These are phyloP conservation scores for Rheum nobile DNA, from an alignment of 148 eudicot genomes.

Conservation along the genomic window DNA sequence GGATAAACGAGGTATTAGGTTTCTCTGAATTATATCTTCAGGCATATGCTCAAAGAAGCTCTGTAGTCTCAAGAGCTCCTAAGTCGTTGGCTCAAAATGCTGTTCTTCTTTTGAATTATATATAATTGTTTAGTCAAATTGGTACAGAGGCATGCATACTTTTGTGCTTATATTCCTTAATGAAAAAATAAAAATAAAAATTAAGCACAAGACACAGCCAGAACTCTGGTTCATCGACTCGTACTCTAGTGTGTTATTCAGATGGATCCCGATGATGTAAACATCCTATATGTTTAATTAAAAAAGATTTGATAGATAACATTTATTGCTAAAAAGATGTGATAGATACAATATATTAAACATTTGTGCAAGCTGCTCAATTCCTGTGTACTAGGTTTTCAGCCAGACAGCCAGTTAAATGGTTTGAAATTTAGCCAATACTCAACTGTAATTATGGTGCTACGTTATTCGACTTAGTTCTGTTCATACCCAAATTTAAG, in stretches of 20 bases:
- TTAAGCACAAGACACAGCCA: background rate
- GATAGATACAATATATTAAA: background rate
- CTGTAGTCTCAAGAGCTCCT: background rate
- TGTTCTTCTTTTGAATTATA: background rate
- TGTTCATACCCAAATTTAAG: background rate
- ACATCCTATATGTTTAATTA: background rate
- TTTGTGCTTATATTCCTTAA: background rate
- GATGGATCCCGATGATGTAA: background rate
- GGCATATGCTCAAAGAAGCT: background rate
- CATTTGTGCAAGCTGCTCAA: background rate
- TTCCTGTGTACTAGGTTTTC: background rate
- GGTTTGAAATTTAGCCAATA: background rate
- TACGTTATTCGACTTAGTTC: too few relatives aligned
- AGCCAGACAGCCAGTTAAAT: background rate
- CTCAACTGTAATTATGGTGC: background rate
- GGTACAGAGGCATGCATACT: background rate
- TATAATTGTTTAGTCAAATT: background rate
- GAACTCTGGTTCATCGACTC: background rate
- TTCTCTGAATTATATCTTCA: conserved; percentile 6
- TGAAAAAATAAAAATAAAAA: background rate
- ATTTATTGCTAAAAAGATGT: background rate
- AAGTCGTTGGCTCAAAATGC: background rate
- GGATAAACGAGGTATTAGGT: conserved; percentile 59
- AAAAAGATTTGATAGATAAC: too few relatives aligned
- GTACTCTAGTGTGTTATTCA: background rate